These are phyloP conservation scores for Lepiota subincarnata DNA, from an alignment of 768 basidiomycete species.

Conservation along the genomic window DNA sequence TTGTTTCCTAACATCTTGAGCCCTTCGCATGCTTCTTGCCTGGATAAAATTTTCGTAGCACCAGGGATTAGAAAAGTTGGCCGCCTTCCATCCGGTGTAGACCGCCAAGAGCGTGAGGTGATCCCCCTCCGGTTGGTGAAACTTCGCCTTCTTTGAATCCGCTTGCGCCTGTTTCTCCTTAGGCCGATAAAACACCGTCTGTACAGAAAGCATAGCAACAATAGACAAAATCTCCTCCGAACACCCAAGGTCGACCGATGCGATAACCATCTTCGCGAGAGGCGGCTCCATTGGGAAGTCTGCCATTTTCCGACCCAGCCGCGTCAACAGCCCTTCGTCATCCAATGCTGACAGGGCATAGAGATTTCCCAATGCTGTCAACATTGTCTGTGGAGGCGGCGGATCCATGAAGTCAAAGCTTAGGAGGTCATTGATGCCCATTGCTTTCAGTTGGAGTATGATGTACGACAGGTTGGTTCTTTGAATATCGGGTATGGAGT, in stretches of 20 bases:
- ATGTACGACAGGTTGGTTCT: slow-evolving; percentile 90
- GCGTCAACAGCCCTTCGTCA: slow-evolving; percentile 92
- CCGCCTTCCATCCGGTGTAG: slow-evolving; percentile 97
- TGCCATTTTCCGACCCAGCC: slow-evolving; percentile 97
- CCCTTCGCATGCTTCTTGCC: slow-evolving; percentile 93
- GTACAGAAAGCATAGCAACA: slow-evolving; percentile 96
- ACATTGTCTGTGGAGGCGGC: slow-evolving; percentile 93
- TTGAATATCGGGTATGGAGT: slow-evolving; percentile 96
- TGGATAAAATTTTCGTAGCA: slow-evolving; percentile 99
- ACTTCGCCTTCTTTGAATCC: slow-evolving; percentile 99
- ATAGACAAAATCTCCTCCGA: slow-evolving; percentile 97
- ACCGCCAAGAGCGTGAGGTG: slow-evolving; percentile 89
- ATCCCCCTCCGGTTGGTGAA: slow-evolving; percentile 98
- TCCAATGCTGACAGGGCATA: slow-evolving; percentile 96
- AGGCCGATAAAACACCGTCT: slow-evolving; percentile 96
- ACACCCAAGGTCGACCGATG: slow-evolving; percentile 94
- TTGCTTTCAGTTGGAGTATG: slow-evolving; percentile 94
- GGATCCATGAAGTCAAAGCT: slow-evolving; percentile 99
- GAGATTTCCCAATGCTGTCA: slow-evolving; percentile 90
- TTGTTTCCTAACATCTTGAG: slow-evolving; percentile 97
- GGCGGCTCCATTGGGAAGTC: slow-evolving; percentile 99
- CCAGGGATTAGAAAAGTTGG: slow-evolving; percentile 97
- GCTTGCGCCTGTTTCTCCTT: slow-evolving; percentile 99
- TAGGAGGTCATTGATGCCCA: slow-evolving; percentile 97
- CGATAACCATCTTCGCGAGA: slow-evolving; percentile 96